Conservation (phyloP, 768 basidiomycete species). For the Chiua virens region DNA sequence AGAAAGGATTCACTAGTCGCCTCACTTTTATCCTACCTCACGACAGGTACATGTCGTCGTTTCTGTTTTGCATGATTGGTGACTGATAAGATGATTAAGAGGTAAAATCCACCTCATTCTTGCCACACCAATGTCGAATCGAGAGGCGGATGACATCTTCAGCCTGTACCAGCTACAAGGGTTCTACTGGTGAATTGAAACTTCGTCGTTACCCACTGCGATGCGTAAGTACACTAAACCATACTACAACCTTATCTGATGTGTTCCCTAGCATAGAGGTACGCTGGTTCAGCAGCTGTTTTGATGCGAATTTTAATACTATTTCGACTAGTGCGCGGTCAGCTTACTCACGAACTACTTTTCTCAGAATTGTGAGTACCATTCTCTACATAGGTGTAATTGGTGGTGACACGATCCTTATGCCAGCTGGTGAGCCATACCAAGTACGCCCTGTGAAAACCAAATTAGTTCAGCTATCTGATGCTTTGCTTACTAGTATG, state of each 20-base stretch:
- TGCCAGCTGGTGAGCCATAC: slow-evolving; percentile 78
- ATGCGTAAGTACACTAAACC: slow-evolving; percentile 41
- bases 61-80: background rate
- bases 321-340: slow-evolving; percentile 56
- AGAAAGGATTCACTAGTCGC: slow-evolving; percentile 26
- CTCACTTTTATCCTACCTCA: slow-evolving; percentile 55
- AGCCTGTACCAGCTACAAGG: slow-evolving; percentile 66
- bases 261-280: slow-evolving; percentile 65
- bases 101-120: slow-evolving; percentile 63
- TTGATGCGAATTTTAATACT: slow-evolving; percentile 4
- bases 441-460: slow-evolving; percentile 45
- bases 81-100: slow-evolving; percentile 24
- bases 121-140: slow-evolving; percentile 38
- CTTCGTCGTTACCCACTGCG: slow-evolving; percentile 75
- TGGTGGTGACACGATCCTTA: background rate
- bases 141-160: slow-evolving; percentile 57
- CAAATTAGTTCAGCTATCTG: slow-evolving; percentile 1
- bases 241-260: slow-evolving; percentile 8
- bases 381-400: background rate
- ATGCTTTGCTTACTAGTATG: slow-evolving; percentile 55
- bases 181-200: slow-evolving; percentile 48
- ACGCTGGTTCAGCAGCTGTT: slow-evolving; percentile 5
- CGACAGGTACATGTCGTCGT: slow-evolving; percentile 35
- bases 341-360: slow-evolving; percentile 78
- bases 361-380: slow-evolving; percentile 72